These are phyloP conservation scores for Umbellularia californica DNA, from an alignment of 164 flowering plant genomes.

Conservation along the genomic window DNA sequence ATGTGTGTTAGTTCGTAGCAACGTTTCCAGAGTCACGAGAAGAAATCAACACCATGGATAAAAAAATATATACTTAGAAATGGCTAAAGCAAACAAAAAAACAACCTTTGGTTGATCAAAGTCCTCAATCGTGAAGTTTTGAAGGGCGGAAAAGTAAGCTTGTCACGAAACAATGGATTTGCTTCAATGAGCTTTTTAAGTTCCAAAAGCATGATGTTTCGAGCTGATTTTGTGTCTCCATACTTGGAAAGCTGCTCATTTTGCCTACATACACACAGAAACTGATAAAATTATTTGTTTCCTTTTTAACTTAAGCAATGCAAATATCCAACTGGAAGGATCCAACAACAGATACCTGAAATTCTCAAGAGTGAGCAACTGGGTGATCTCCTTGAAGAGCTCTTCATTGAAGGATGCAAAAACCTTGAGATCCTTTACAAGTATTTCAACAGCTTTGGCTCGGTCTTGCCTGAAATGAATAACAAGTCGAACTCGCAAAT, in stretches of 20 bases:
- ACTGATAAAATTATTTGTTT: too few relatives aligned
- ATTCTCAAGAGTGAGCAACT: constrained; percentile 70
- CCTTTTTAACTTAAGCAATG: background rate
- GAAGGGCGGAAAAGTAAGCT: constrained; percentile 71
- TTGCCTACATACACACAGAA: constrained; percentile 38
- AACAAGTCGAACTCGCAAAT: background rate
- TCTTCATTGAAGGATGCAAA: constrained; percentile 76
- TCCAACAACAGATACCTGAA: constrained; percentile 44
- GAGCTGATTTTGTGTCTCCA: constrained; percentile 80
- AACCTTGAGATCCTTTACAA: constrained; percentile 83
- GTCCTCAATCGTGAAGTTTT: constrained; percentile 68
- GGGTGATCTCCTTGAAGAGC: constrained; percentile 81
- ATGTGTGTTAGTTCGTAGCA: background rate
- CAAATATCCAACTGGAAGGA: background rate
- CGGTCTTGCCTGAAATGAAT: constrained; percentile 50
- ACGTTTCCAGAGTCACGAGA: background rate
- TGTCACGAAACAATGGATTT: constrained; percentile 80
- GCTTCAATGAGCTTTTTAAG: constrained; percentile 85
- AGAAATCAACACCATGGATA: background rate
- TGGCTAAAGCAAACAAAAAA: background rate
- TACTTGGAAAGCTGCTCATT: constrained; percentile 86
- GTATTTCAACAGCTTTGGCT: constrained; percentile 72
- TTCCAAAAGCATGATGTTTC: constrained; percentile 74
- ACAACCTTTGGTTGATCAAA: constrained; percentile 74
- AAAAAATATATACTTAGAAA: background rate